A percentile compares a stretch with the other conserved stretches of the same genome.
Evolutionary conservation across 139 green algal genomes (phyloP).

Genomic region (Chlamydomonas sp.): DNA sequence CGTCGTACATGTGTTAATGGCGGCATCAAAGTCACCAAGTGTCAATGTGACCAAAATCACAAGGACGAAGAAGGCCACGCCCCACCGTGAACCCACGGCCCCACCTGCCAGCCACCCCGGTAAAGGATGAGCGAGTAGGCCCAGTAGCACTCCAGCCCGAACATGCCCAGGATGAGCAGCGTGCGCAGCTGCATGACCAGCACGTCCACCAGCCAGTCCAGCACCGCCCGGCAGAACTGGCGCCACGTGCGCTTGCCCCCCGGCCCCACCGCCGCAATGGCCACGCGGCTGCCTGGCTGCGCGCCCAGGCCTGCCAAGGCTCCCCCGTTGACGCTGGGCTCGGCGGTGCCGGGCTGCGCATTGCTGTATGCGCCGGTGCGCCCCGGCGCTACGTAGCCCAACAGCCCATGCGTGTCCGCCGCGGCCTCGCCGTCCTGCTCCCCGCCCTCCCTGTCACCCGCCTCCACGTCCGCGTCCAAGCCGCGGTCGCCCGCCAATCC

Average conservation of each 20-base stretch:
- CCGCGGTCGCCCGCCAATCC: not conserved
- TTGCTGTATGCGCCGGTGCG: too few relatives aligned
- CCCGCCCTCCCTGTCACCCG: too few relatives aligned
- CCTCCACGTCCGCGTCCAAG: not conserved
- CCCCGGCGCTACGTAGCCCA: too few relatives aligned
- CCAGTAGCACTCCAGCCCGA: slow-evolving; percentile 43
- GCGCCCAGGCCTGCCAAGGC: not conserved
- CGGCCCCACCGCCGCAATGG: not conserved
- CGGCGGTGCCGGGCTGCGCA: too few relatives aligned
- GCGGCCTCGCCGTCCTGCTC: too few relatives aligned
- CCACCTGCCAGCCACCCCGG: slow-evolving; percentile 32
- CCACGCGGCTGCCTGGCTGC: not conserved
- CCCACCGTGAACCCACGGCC: not conserved
- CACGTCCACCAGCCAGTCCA: not conserved
- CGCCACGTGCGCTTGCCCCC: not conserved
- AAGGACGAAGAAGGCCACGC: not conserved
- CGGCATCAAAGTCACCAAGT: too few relatives aligned
- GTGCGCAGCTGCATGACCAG: slow-evolving; percentile 25
- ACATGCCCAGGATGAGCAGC: slow-evolving; percentile 31
- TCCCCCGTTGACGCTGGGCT: not conserved
- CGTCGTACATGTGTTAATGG: too few relatives aligned
- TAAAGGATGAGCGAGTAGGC: slow-evolving; percentile 31
- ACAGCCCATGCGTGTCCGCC: too few relatives aligned
- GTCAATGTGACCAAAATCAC: too few relatives aligned
- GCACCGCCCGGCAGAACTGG: not conserved